Evolutionary conservation across 2,329 filamentous ascomycete species (phyloP), one percentile per base, ranked within the genome.

Genomic region (Phyllosticta citriasiana): DNA sequence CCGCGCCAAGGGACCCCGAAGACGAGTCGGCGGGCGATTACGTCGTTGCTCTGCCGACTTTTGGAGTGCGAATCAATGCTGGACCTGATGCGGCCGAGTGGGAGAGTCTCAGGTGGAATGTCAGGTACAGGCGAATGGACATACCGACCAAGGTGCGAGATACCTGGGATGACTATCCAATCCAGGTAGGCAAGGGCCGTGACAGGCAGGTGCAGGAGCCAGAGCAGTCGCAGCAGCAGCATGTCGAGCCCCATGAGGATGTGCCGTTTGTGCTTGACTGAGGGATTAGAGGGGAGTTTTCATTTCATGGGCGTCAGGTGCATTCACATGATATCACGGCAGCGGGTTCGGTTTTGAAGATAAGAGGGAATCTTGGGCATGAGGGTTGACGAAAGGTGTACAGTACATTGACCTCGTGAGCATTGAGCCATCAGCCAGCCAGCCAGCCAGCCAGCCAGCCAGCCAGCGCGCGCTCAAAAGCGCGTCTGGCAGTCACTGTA

Each of bases 11-110:
- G 12, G 47, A 47, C 22, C 53, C 61, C 9, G 59, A 62, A 22
- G 54, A 55, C 5, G 33, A 47, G 4, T 54, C 19, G 19, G 61
- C 61, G n/a, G 57, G 57, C n/a, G 63, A 65, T 19, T 57, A 53
- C 5, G 60, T 73, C 8, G 51, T 71, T 6, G 71, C 70, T 2
- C 54, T 74, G 53, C 72, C 72, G 2, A 68, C 69, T 3, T 50
- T 73, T 8, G 67, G 67, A 4, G 67, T 68, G 63, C 62, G 62
- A 47, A 53, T 65, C 50, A 53, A 40, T 9, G 62, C 57, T 19
- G 56, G 59, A 25, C 52, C 35, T 2, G 54, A 56, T 2, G 55
- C 30, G n/a, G 59, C 57, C 3, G 51, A 19, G 22, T 68, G 61
- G 62, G 54, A 61, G 50, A 60, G 30, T 7, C 40, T 67, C 53